Conservation (phyloP, 2,329 filamentous ascomycete species). For the Lecanosticta acicola region DNA sequence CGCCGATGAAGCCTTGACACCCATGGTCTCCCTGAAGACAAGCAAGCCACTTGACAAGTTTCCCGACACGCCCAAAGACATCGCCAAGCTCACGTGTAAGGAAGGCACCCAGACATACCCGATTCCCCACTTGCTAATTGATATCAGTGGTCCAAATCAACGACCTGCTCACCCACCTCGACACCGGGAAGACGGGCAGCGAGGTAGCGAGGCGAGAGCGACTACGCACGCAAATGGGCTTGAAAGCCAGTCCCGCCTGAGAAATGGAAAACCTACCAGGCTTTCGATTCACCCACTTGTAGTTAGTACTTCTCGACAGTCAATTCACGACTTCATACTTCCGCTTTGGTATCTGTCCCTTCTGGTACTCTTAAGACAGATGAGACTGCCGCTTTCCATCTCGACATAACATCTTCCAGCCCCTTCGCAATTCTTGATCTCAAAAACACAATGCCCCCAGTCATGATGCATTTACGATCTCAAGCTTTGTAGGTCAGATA, state of each 20-base stretch:
- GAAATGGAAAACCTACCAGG: too few species aligned
- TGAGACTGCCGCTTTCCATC: too few species aligned
- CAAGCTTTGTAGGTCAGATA: slow-evolving; percentile 36
- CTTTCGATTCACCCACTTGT: too few species aligned
- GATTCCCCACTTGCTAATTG: slow-evolving; percentile 1
- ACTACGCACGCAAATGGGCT: slow-evolving; percentile 29
- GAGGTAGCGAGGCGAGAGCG: slow-evolving; percentile 28
- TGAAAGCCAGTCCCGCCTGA: slow-evolving; percentile 31
- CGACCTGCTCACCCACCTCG: slow-evolving; percentile 27
- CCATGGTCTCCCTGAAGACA: slow-evolving; percentile 29
- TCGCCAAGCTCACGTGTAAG: slow-evolving; percentile 28
- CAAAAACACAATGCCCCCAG: too few species aligned
- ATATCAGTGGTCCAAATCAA: slow-evolving; percentile 26
- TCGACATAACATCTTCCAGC: too few species aligned
- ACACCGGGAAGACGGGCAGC: slow-evolving; percentile 28
- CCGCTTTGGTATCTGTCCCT: too few species aligned
- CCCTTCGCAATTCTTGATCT: too few species aligned
- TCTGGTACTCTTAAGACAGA: too few species aligned
- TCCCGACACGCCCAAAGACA: slow-evolving; percentile 27
- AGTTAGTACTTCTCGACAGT: too few species aligned
- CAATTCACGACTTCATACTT: too few species aligned
- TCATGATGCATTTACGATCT: too few species aligned
- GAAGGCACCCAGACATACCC: neutral
- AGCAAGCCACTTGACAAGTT: slow-evolving; percentile 30
- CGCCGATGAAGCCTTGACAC: slow-evolving; percentile 28